Evolutionary conservation across 2,329 filamentous ascomycete genomes (phyloP).

Genomic region (Colletotrichum cuscutae): DNA sequence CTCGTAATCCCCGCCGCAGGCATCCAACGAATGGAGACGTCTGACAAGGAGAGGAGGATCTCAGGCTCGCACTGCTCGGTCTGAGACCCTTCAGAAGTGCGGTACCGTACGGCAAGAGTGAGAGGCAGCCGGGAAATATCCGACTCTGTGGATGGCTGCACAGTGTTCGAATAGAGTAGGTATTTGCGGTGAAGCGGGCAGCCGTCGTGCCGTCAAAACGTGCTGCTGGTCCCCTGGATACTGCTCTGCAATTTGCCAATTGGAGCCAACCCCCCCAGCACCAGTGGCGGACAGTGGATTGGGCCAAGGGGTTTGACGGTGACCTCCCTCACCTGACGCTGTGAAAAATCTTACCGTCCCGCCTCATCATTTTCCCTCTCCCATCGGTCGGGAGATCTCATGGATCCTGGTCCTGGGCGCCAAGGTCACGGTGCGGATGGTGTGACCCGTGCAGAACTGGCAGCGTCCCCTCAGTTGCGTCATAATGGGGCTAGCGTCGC

Average conservation of each 20-base stretch:
- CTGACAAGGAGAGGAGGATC: neutral
- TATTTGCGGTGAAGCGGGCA: neutral
- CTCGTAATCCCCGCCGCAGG: conserved; percentile 8
- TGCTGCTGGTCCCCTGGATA: neutral
- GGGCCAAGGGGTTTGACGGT: neutral
- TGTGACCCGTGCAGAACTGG: conserved; percentile 31
- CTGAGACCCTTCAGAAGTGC: too few species aligned
- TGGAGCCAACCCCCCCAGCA: conserved; percentile 25
- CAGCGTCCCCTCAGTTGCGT: conserved; percentile 34
- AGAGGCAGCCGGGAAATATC: conserved; percentile 3
- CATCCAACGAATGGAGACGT: neutral
- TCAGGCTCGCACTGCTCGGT: too few species aligned
- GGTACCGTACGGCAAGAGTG: neutral
- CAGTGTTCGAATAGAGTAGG: neutral
- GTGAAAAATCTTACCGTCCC: conserved; percentile 34
- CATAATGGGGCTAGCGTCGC: conserved; percentile 22
- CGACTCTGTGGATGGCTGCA: neutral
- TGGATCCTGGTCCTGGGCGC: conserved; percentile 30
- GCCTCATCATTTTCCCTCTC: conserved; percentile 28
- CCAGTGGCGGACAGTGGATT: conserved; percentile 20
- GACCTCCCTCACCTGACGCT: conserved; percentile 29
- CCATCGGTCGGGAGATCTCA: conserved; percentile 30
- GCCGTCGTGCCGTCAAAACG: neutral
- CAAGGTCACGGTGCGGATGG: conserved; percentile 28
- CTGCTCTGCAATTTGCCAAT: neutral